Percentiles rank a stretch among this genome's conserved stretches.
These are phyloP conservation scores for Aegilops speltoides DNA, from an alignment of 176 grass and related monocot genomes.

Conservation along the genomic window DNA sequence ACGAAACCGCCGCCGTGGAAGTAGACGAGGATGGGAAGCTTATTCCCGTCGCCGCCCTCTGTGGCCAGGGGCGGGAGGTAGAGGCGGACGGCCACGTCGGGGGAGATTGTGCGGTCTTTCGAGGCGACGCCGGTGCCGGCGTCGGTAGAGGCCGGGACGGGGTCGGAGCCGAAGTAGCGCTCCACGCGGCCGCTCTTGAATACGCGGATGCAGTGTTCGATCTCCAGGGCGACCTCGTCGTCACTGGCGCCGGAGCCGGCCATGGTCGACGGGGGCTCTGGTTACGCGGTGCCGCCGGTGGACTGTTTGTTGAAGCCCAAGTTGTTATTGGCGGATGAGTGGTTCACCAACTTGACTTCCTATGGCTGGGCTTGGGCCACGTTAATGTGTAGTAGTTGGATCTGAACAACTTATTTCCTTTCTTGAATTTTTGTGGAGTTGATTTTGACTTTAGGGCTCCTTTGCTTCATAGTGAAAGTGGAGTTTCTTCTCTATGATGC, in stretches of 20 bases:
- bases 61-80: slow-evolving; percentile 46
- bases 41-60: not conserved
- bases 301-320: not conserved
- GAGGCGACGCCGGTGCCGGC: slow-evolving; percentile 42
- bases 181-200: slow-evolving; percentile 57
- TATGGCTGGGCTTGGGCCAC: slow-evolving; percentile 26
- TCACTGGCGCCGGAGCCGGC: slow-evolving; percentile 28
- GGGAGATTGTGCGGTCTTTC: slow-evolving; percentile 42
- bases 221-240: slow-evolving; percentile 53
- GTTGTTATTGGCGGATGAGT: slow-evolving; percentile 8
- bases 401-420: not conserved
- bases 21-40: slow-evolving; percentile 50
- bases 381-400: not conserved
- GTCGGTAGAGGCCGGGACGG: slow-evolving; percentile 40
- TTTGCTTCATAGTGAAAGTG: no score
- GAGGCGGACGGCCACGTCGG: slow-evolving; percentile 42
- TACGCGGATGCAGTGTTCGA: slow-evolving; percentile 44
- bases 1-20: slow-evolving; percentile 55
- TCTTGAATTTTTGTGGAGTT: not conserved
- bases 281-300: not conserved
- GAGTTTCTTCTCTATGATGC: no score
- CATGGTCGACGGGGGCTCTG: not conserved
- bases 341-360: not conserved
- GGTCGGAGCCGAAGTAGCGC: slow-evolving; percentile 48
- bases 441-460: not conserved